phyloP scores from a whole-genome alignment of 202 grass and related monocot genomes.

The Panicum hallii region DNA sequence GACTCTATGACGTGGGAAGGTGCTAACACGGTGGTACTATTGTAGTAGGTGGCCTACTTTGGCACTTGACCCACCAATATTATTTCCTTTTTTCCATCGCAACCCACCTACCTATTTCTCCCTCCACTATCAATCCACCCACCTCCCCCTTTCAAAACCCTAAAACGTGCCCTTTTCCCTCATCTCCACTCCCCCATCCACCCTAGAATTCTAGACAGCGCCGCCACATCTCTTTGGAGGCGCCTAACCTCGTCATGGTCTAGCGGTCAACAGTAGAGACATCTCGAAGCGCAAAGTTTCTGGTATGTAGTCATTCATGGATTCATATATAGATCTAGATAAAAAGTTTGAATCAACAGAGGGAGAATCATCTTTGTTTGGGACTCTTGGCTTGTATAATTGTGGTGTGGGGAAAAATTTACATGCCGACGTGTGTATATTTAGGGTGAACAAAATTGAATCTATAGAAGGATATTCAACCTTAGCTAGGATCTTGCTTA shows the following conservation, averaged over 20 bases:
- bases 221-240: neutral
- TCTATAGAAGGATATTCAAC: no score
- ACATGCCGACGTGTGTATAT: no score
- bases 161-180: neutral
- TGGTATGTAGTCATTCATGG: neutral
- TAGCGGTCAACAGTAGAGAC: neutral
- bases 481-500: no score
- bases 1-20: no score
- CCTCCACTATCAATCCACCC: neutral
- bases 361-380: neutral
- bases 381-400: neutral
- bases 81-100: no score
- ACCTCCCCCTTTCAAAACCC: neutral
- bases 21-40: no score
- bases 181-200: neutral
- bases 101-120: neutral
- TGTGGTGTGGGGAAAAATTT: no score
- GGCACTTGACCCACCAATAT: no score
- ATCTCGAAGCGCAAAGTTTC: neutral
- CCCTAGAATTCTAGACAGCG: neutral
- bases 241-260: neutral
- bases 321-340: neutral
- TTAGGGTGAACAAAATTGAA: no score
- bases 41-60: no score
- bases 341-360: neutral